Base-by-base conservation (phyloP, 1,284 basidiomycete genomes). In the Cryptococcus depauperatus region DNA sequence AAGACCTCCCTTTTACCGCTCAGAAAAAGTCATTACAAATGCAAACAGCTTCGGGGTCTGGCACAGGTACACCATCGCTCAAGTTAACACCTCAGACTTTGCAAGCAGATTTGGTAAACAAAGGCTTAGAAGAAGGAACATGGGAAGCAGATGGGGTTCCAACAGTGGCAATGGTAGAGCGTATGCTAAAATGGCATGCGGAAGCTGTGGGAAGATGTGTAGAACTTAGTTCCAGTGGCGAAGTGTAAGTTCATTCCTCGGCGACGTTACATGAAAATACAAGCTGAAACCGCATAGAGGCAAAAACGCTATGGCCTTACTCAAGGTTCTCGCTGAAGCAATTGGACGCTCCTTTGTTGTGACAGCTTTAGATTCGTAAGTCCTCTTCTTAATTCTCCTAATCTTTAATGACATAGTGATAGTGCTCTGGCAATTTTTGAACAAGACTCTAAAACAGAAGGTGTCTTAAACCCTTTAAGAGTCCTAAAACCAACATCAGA, bases 101-200 rank as follows among this genome's bases (percentile, higher is more conserved):
- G 14, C 35, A 47, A 43, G 48, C 48, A 13, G 45, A 49, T 40
- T 14, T 51, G 34, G 50, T 58, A 11, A 56, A 55, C 18, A 54
- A 56, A 37, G 54, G 54, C 13, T 26, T 60, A 3, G 86, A 89
- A 56, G 84, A 88, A 42, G 79, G 79, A 23, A 61, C 82, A 1
- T 77, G 76, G 41, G 85, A 89, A 46, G 82, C 85, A 50, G 91
- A 96, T 61, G 91, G 91, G 4, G 59, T 80, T 30, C 71, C 95
- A 28, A 80, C 75, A 37, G 71, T 95, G 3, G 79, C 82, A 30
- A 75, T 82, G 21, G 86, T 87, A 1, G 88, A 93, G 72, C 82
- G 78, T 55, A 90, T 96, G 81, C 72, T 96, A 16, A 87, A 82
- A 64, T 95, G 91, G 89, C 92, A 97, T 69, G 91, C 92, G 1